Percentiles rank a stretch among this genome's conserved stretches.
These are phyloP conservation scores for Saturnispora dispora DNA, from an alignment of 805 yeast species.

Conservation along the genomic window DNA sequence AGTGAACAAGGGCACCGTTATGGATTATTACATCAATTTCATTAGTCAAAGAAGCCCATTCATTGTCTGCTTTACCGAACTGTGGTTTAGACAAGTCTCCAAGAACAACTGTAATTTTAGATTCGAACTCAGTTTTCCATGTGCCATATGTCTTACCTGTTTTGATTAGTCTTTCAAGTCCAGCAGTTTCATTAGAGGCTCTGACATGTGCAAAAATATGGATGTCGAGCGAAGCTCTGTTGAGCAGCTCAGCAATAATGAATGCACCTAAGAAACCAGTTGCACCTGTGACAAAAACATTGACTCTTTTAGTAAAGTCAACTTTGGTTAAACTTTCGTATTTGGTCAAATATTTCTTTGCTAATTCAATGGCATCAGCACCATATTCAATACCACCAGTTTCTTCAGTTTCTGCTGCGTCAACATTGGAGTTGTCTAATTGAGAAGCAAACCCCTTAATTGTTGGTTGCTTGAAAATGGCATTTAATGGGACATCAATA, in stretches of 20 bases:
- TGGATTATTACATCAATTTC: constrained; percentile 78
- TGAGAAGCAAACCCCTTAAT: constrained; percentile 68
- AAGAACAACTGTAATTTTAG: constrained; percentile 58
- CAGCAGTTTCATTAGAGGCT: constrained; percentile 60
- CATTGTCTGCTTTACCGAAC: constrained; percentile 53
- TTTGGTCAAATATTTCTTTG: constrained; percentile 31
- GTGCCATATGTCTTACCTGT: constrained; percentile 78
- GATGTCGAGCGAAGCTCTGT: constrained; percentile 36
- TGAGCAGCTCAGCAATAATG: constrained; percentile 65
- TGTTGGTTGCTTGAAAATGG: constrained; percentile 85
- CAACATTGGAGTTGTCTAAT: constrained; percentile 36
- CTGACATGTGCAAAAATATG: constrained; percentile 85
- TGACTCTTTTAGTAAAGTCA: constrained; percentile 20
- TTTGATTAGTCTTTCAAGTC: constrained; percentile 63
- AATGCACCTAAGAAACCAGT: constrained; percentile 96
- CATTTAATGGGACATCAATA: constrained; percentile 81
- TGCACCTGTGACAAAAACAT: constrained; percentile 83
- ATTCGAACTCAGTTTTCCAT: constrained; percentile 55
- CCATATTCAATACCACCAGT: constrained; percentile 41
- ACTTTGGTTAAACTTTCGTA: constrained; percentile 36
- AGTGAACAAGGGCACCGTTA: constrained; percentile 96
- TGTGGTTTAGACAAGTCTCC: constrained; percentile 72
- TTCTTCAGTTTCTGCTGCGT: constrained; percentile 25
- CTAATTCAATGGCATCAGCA: constrained; percentile 59
- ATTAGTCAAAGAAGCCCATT: constrained; percentile 51